Base-by-base conservation (phyloP, 257 asterid genomes). In the Solanum dulcamara region DNA sequence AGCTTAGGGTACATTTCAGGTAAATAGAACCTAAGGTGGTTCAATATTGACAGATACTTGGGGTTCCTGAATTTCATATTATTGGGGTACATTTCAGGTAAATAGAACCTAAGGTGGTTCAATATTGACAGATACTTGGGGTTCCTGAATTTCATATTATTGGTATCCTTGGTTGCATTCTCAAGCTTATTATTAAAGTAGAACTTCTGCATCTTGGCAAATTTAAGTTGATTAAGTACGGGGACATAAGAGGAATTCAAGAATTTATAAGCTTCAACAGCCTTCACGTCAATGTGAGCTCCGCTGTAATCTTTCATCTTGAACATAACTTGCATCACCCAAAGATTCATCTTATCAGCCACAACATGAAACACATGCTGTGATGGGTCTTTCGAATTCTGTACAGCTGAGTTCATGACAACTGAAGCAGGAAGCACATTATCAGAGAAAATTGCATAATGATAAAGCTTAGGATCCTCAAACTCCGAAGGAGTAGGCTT, bases 251-350 rank as follows among this genome's bases (percentile, higher is more conserved):
- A 90, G 85, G 91, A 90, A 82, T 90, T 89, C 89, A 90, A 85
- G 70, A 89, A 90, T 72, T 85, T 87, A 85, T 86, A 89, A 85
- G 83, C 89, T 83, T 90, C 93, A 40, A 90, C 93, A 22, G 91
- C 91, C 89, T 89, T 90, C 80, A 90, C 93, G 60, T 90, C 93
- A 62, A 86, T 85, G 84, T 88, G 93, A 46, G 89, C 91, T 57
- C 91, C 89, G 22, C 80, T 87, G 48, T 87, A 90, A 72, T 89
- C 87, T 84, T 83, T 88, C 79, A 89, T 88, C 88, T 89, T 89
- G 86, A 90, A 90, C 92, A 92, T 87, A 70, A 92, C 94, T 82
- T 92, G 94, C 92, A 92, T 92, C 28, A 91, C 94, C 77, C 92
- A 93, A 50, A 90, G 89, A 80, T 92, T 92, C 91, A 90, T 89